Evolutionary conservation across 768 basidiomycete species (phyloP), one percentile per base, ranked within the genome.

Genomic region (Rhizopogon sp.): DNA sequence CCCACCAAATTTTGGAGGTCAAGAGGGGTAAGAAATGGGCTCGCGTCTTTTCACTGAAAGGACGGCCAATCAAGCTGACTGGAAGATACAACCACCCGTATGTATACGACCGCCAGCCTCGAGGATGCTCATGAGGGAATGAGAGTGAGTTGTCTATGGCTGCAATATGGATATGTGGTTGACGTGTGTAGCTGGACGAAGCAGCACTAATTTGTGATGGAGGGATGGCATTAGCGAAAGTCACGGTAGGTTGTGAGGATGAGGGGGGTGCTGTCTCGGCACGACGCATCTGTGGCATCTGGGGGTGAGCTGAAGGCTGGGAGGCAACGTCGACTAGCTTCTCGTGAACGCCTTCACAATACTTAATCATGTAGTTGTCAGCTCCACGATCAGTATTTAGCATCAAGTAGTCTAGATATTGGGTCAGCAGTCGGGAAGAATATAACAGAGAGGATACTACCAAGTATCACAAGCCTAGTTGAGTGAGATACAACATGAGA

Each of bases 121-220:
- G 80, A 0, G 93, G 93, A 62, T 95, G 92, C 63, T 93, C 87
- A 60, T 94, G 90, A 25, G 93, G 93, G 64, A 93, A 96, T 2
- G 90, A 90, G 39, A 96, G 79, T 0, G 90, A 93, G 68, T 95
- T 95, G 65, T 95, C 93, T 58, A 96, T 96, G 9, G 93, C 93
- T 43, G 93, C 92, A 54, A 94, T 89, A 64, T 93, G 92, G 42
- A 94, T 84, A 65, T 94, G 92, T 2, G 91, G 89, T 57, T 77
- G 78, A 50, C 81, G 79, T 42, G 75, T 81, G 63, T 84, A 88
- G 46, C 63, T 62, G 17, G 72, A 72, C 31, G 75, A 58, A 14
- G 62, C 41, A 50, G 54, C 39, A 35, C 64, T 42, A 69, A 14
- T 72, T 60, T 57, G 77, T 68, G 72, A 60, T 58, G 71, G 54